Evolutionary conservation across 2,329 filamentous ascomycete genomes (phyloP).

Genomic region (Eutypella sp.): DNA sequence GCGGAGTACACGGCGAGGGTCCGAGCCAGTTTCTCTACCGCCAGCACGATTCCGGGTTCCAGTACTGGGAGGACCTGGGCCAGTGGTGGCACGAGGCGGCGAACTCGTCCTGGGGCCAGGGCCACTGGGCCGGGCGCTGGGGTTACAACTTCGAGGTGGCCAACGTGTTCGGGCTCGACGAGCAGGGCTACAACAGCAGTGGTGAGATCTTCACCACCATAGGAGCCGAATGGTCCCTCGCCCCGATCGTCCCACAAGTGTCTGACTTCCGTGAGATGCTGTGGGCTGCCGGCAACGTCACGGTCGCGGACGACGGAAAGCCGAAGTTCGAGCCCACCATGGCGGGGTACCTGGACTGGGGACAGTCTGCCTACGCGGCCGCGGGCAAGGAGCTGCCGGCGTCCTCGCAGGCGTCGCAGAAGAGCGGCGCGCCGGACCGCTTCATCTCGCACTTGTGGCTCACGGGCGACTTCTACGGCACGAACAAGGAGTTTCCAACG

Average conservation of each 20-base stretch:
- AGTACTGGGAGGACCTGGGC: conserved; percentile 27
- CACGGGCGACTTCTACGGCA: conserved; percentile 37
- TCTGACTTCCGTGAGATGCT: conserved; percentile 36
- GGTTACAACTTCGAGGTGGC: conserved; percentile 42
- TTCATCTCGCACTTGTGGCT: conserved; percentile 38
- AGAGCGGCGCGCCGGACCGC: conserved; percentile 34
- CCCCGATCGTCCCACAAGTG: conserved; percentile 33
- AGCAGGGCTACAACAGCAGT: conserved; percentile 32
- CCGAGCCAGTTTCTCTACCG: conserved; percentile 36
- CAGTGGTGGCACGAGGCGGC: conserved; percentile 37
- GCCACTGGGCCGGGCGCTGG: conserved; percentile 31
- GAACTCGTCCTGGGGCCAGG: conserved; percentile 31
- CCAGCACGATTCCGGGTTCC: conserved; percentile 30
- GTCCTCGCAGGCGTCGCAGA: conserved; percentile 30
- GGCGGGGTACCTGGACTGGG: conserved; percentile 37
- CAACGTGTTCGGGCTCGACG: conserved; percentile 36
- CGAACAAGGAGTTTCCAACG: conserved; percentile 32
- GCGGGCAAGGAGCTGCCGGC: conserved; percentile 36
- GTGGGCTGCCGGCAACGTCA: conserved; percentile 34
- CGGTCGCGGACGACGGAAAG: conserved; percentile 18
- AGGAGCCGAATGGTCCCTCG: conserved; percentile 38
- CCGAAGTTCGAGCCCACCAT: conserved; percentile 34
- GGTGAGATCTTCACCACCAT: conserved; percentile 36
- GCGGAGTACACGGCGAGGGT: conserved; percentile 33
- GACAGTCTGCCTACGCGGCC: conserved; percentile 36